These are phyloP conservation scores for Trametes coccinea DNA, from an alignment of 768 basidiomycete species.

Conservation along the genomic window DNA sequence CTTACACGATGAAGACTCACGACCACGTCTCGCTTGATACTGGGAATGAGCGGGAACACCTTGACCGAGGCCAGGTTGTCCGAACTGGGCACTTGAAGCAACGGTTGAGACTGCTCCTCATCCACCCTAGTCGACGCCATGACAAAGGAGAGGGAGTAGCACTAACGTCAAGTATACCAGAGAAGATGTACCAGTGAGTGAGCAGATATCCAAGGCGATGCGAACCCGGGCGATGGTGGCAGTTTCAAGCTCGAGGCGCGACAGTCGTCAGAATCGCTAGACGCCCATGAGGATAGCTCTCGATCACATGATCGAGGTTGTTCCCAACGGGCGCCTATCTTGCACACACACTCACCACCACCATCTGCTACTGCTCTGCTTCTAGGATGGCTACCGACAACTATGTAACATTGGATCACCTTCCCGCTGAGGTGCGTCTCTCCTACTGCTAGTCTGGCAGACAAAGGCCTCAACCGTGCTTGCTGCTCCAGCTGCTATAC, in stretches of 20 bases:
- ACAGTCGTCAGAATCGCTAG: not conserved
- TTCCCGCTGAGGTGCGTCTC: constrained; percentile 40
- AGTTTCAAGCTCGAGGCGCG: no score
- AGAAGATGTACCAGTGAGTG: no score
- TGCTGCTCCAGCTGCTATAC: constrained; percentile 61
- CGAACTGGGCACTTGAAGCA: constrained; percentile 51
- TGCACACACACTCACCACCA: not conserved
- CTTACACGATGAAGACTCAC: constrained; percentile 45
- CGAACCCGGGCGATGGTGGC: no score
- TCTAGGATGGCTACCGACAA: not conserved
- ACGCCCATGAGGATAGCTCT: not conserved
- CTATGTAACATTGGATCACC: constrained; percentile 23
- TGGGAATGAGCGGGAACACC: constrained; percentile 81
- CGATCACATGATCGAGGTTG: not conserved
- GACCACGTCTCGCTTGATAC: constrained; percentile 66
- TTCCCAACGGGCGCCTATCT: no score
- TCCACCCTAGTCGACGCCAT: constrained; percentile 15
- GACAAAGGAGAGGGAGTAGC: not conserved
- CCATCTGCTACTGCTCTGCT: not conserved
- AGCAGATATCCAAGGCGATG: no score
- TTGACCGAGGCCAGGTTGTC: constrained; percentile 62
- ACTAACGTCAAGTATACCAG: no score
- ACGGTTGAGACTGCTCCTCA: constrained; percentile 30
- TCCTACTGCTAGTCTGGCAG: no score
- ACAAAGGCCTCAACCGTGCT: not conserved